A percentile compares a stretch with the other conserved stretches of the same genome.
phyloP scores from a whole-genome alignment of 495 filamentous ascomycete species.

The Aspergillus asperescens region DNA sequence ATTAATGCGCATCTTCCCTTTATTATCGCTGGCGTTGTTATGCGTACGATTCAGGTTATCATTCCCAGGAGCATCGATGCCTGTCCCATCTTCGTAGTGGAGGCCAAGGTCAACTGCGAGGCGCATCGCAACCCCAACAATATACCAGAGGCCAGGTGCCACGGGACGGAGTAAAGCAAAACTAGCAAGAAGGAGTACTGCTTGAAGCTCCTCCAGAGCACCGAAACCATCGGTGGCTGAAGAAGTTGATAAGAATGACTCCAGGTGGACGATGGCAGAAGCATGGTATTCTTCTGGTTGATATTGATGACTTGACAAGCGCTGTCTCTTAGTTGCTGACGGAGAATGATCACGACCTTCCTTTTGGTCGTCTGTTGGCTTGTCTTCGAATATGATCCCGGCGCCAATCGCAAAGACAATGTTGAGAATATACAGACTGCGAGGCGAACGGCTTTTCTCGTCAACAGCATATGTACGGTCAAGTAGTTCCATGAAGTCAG shows the following conservation, averaged over 20 bases:
- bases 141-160: slow-evolving; percentile 94
- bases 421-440: slow-evolving; percentile 87
- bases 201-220: slow-evolving; percentile 87
- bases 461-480: slow-evolving; percentile 69
- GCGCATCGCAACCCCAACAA: slow-evolving; percentile 86
- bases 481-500: slow-evolving; percentile 80
- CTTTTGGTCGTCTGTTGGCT: slow-evolving; percentile 37
- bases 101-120: slow-evolving; percentile 87
- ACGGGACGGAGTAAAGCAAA: slow-evolving; percentile 89
- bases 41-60: slow-evolving; percentile 24
- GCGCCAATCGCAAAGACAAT: slow-evolving; percentile 98
- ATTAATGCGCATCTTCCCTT: slow-evolving; percentile 37
- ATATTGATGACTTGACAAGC: slow-evolving; percentile 58
- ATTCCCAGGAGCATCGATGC: slow-evolving; percentile 48
- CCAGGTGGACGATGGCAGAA: slow-evolving; percentile 84
- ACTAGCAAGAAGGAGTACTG: slow-evolving; percentile 80
- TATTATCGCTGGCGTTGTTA: slow-evolving; percentile 19
- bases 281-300: slow-evolving; percentile 96
- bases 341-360: slow-evolving; percentile 28
- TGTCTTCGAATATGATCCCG: slow-evolving; percentile 79
- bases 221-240: slow-evolving; percentile 59
- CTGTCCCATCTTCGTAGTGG: slow-evolving; percentile 85
- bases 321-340: slow-evolving; percentile 44
- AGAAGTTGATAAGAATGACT: slow-evolving; percentile 73
- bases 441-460: slow-evolving; percentile 63